Base-by-base conservation (phyloP, 2,329 filamentous ascomycete genomes). In the Diaporthe vexans region DNA sequence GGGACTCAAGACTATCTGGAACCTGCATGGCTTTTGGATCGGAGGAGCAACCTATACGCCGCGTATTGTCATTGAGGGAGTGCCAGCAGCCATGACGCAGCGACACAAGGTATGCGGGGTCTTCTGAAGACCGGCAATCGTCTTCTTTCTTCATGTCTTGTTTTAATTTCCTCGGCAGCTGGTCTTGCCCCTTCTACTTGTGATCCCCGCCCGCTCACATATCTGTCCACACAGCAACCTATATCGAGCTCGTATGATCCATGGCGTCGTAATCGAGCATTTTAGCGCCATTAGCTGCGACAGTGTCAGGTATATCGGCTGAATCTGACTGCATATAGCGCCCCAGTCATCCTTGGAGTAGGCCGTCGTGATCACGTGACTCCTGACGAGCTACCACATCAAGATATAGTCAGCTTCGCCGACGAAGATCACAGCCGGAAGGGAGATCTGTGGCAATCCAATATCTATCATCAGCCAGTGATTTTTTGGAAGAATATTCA, bases 361-460 rank as follows among this genome's bases (percentile, higher is more conserved):
- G 0, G 4, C 19, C 33, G 9, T n/a, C 10, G 35, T 37, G 8
- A 15, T 37, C 29, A 58, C 56, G 56, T 58, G 56, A 58, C 33
- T 2, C 56, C 21, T 21, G 7, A 58, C 7, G 5, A 2, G 3
- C 21, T 13, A 11, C 33, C 33, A 59, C 11, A 40, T 35, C 40
- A 29, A 61, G n/a, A 61, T 61, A 29, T 37, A 29, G 58, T 61
- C 58, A 61, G 58, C 58, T 29, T 24, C 33, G 24, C 37, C 24
- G 58, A 61, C 9, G 37, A 46, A 46, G 24, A 46, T 61, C 24
- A 29, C 37, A 61, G 58, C n/a, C 19, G 58, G 11, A 24, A 21
- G 26, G 11, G 37, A 61, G 37, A 29, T 43, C 24, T 61, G 29
- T 33, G 29, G 29, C 13, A 29, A 29, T 19, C 26, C 37, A 3